Base-by-base conservation (phyloP, 805 yeast species). In the Metschnikowia koreensis region DNA sequence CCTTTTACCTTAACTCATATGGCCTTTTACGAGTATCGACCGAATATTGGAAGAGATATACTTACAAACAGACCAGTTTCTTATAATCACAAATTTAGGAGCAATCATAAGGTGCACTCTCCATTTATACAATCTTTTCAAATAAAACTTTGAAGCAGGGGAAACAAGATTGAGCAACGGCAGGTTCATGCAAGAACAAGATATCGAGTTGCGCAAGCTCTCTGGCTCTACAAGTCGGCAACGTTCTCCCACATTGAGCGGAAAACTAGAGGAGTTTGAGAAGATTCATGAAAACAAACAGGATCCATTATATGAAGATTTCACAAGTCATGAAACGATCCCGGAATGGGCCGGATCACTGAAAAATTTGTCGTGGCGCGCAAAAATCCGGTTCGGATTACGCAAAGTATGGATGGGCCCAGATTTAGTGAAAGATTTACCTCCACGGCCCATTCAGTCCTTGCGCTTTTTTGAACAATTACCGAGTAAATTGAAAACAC, bases 371-470 rank as follows among this genome's bases (percentile, higher is more conserved):
- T 15, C 46, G 16, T 22, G 39, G 46, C 39, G 28, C 29, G 28
- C 31, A 7, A 17, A 29, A 15, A 15, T 43, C 6, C 36, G 27
- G 11, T 22, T n/a, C 8, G 15, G n/a, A 5, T 33, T 45, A 7
- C 15, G 13, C n/a, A 13, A 22, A 12, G 26, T 81, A 1, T 81
- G 87, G 85, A 49, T 67, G n/a, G 89, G 91, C 1, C 89, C 90
- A 0, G 59, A 54, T 1, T 56, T 59, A 2, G 76, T 81, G 0
- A 52, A 54, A 16, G 88, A 84, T 58, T 70, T 67, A 0, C 78
- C 82, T 2, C 84, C 86, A 1, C 51, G 53, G 2, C 68, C 76
- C 38, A 64, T 66, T 2, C 50, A 54, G 6, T 51, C 34, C 60
- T 8, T 63, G 52, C 40, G 61, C 51, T n/a, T 42, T 26, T 52